Evolutionary conservation across 2,329 filamentous ascomycete species (phyloP), one percentile per base, ranked within the genome.

Genomic region (Colletotrichum sp.): DNA sequence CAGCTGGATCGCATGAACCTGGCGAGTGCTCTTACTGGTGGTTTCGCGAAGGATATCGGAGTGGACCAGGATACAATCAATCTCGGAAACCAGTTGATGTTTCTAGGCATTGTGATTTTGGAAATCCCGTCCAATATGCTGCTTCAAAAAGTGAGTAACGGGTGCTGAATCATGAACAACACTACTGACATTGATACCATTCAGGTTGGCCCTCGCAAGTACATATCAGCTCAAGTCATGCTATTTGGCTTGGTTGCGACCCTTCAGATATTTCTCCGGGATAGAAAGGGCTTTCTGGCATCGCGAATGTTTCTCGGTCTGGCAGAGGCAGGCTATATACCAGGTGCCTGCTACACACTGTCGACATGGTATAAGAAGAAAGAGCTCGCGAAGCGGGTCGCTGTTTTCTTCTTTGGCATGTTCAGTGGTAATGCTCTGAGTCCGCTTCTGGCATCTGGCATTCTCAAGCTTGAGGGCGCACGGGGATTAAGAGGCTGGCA

Each of bases 1-100:
- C 88, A 90, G 77, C 80, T 90, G 0, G 89, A 90, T 75, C 86
- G 89, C 44, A 90, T 88, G 83, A 90, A 90, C 68, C 82, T 90
- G 5, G 87, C 87, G 16, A 89, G 87, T 75, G 88, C 88, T 9
- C 80, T 90, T 0, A 90, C 88, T 0, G 88, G 84, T 9, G 87
- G 86, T 1, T 88, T 90, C 59, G 85, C 86, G 1, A 80, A 81
- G 5, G 83, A 86, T 52, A 87, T 89, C 34, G 76, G 80, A 0
- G 82, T 90, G 6, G 80, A 83, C n/a, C 87, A 89, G 73, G 84
- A 85, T 28, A 89, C 86, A 0, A 86, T 90, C 75, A 91, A 90
- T 68, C 79, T 90, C 0, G 89, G 89, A 0, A 90, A 90, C 67
- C 88, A 90, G 74, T 79, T 90, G 8, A 88, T 90, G 87, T 90